These are phyloP conservation scores for Dioszegia aurantiaca DNA, from an alignment of 768 basidiomycete species.

Conservation along the genomic window DNA sequence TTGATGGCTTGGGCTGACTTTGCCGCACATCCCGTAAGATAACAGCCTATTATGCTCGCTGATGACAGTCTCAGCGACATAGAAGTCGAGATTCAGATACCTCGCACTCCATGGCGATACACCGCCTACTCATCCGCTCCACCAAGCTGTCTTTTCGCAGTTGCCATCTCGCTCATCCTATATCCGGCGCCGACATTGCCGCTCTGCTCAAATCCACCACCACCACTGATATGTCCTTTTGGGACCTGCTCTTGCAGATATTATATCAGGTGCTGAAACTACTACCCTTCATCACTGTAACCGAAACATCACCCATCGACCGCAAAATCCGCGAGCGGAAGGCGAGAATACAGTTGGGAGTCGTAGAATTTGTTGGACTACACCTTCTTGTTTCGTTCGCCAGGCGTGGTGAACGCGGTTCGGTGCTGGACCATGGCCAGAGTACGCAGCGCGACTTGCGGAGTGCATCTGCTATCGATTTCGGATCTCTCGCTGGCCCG, in stretches of 20 bases:
- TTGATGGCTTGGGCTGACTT: slow-evolving; percentile 21
- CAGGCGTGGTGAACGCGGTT: too few species aligned
- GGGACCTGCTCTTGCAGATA: not conserved
- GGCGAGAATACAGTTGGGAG: slow-evolving; percentile 15
- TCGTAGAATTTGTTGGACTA: slow-evolving; percentile 11
- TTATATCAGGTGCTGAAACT: too few species aligned
- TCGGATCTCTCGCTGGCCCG: too few species aligned
- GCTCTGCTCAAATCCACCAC: not conserved
- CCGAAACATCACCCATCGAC: not conserved
- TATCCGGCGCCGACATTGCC: slow-evolving; percentile 1
- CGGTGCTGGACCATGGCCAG: not conserved
- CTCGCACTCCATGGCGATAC: too few species aligned
- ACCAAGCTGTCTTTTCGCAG: not conserved
- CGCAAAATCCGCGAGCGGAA: not conserved
- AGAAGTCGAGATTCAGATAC: not conserved
- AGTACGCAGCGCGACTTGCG: not conserved
- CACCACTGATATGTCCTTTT: too few species aligned
- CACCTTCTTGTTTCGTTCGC: not conserved
- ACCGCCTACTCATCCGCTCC: not conserved
- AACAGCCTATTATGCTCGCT: not conserved
- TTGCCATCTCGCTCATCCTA: not conserved
- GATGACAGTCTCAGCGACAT: not conserved
- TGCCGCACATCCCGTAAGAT: slow-evolving; percentile 17
- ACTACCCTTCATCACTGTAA: too few species aligned
- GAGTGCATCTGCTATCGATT: too few species aligned